These are phyloP conservation scores for Podospora australis DNA, from an alignment of 495 filamentous ascomycete species.

Conservation along the genomic window DNA sequence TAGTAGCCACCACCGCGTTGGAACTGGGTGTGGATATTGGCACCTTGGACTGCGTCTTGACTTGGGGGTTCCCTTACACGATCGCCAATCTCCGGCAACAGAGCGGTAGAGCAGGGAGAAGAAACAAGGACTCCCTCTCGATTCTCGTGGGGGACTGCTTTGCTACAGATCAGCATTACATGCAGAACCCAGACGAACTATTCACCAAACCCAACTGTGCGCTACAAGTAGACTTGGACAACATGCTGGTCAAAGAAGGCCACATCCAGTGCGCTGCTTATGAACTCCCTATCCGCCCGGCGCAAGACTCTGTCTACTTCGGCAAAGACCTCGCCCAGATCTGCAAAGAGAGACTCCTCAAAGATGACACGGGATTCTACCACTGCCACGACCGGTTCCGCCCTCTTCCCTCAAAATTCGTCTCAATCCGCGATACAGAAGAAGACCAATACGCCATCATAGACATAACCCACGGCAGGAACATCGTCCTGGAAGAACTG, in stretches of 20 bases:
- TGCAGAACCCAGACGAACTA: slow-evolving; percentile 95
- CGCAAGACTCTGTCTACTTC: slow-evolving; percentile 74
- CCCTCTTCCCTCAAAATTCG: slow-evolving; percentile 72
- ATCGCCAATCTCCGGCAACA: slow-evolving; percentile 94
- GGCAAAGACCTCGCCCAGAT: slow-evolving; percentile 64
- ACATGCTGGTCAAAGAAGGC: slow-evolving; percentile 85
- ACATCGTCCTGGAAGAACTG: slow-evolving; percentile 88
- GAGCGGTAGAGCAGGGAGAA: slow-evolving; percentile 83
- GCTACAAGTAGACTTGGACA: slow-evolving; percentile 82
- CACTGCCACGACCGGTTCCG: slow-evolving; percentile 86
- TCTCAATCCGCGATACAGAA: slow-evolving; percentile 87
- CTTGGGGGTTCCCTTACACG: slow-evolving; percentile 89
- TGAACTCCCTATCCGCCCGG: slow-evolving; percentile 82
- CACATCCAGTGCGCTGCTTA: slow-evolving; percentile 94
- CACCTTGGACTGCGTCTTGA: slow-evolving; percentile 88
- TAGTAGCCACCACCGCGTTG: slow-evolving; percentile 87
- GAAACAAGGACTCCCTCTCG: slow-evolving; percentile 91
- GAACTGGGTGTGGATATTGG: slow-evolving; percentile 96
- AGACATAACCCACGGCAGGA: slow-evolving; percentile 74
- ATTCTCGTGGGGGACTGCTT: slow-evolving; percentile 89
- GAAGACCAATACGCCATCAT: slow-evolving; percentile 91
- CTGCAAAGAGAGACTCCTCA: slow-evolving; percentile 67
- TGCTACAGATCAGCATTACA: slow-evolving; percentile 91
- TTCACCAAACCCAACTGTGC: slow-evolving; percentile 87
- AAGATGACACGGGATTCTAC: slow-evolving; percentile 72